Conservation (phyloP, 2,329 filamentous ascomycete genomes). For the Fusarium sp. region DNA sequence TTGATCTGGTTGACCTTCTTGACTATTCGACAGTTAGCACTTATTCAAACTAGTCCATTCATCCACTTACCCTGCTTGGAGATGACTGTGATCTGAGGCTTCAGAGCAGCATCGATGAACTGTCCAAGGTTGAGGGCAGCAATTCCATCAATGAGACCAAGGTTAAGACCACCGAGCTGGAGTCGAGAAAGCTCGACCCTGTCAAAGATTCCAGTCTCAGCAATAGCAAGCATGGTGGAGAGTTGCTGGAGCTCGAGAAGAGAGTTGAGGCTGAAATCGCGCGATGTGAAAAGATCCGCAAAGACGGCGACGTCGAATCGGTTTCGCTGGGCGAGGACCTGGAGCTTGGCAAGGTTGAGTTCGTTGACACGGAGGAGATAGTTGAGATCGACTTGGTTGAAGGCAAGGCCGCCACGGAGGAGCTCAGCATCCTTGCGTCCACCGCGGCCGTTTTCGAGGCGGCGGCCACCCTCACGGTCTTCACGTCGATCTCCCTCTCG, state of each 20-base stretch:
- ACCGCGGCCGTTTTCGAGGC: slow-evolving; percentile 46
- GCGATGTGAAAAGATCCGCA: slow-evolving; percentile 57
- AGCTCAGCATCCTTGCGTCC: slow-evolving; percentile 20
- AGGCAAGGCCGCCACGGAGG: slow-evolving; percentile 57
- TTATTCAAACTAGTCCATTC: accelerated
- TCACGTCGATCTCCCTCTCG: background rate
- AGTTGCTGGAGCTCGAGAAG: slow-evolving; percentile 59
- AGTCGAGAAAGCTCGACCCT: slow-evolving; percentile 48
- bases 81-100: slow-evolving; percentile 50
- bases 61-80: slow-evolving; percentile 43
- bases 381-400: slow-evolving; percentile 58
- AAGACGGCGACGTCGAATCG: slow-evolving; percentile 62
- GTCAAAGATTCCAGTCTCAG: slow-evolving; percentile 50
- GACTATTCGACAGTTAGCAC: slow-evolving; percentile 11
- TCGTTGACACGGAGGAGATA: slow-evolving; percentile 63
- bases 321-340: slow-evolving; percentile 56
- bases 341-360: slow-evolving; percentile 60
- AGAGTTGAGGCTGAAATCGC: slow-evolving; percentile 58
- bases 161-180: slow-evolving; percentile 47
- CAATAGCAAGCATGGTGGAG: slow-evolving; percentile 55
- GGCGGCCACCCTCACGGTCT: background rate
- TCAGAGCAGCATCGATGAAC: slow-evolving; percentile 48
- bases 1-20: slow-evolving; percentile 15
- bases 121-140: slow-evolving; percentile 48
- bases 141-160: slow-evolving; percentile 50